Evolutionary conservation across 2,329 filamentous ascomycete genomes (phyloP), one percentile per base, ranked within the genome.

Genomic region (Cyphellophora attinorum): DNA sequence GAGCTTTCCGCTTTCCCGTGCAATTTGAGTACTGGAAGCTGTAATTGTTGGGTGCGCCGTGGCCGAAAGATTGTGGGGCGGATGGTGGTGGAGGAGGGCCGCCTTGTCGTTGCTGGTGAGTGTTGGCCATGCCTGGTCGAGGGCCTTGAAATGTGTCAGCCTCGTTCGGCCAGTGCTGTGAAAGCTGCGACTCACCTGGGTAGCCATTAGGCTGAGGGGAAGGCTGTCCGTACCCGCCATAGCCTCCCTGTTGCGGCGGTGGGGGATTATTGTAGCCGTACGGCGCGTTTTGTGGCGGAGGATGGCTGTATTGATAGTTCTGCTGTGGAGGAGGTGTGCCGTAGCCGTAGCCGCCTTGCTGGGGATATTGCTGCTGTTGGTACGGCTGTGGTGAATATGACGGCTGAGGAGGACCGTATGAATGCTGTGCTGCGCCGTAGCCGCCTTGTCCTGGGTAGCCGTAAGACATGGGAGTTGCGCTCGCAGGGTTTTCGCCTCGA

Each of bases 1-100:
- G 65, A 4, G 88, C 89, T 64, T 95, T 95, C 55, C 88, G 71
- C 50, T 79, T 76, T 29, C 88, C 89, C 4, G 82, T 93, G 57
- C 88, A 96, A 47, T 81, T 81, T 30, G 86, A 94, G 60, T 95
- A 95, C 59, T 89, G 83, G 60, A 88, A 96, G 29, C 70, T 76
- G 59, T 94, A 94, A 50, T 71, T 72, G 44, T 76, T 70, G 12
- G 86, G 86, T 11, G 88, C 86, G 38, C 85, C 86, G 41, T 78
- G 69, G 37, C 86, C 84, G 52, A 91, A 91, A 42, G 72, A 67
- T 55, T 88, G 82, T 44, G 79, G 69, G 35, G 71, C 64, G 38
- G 67, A 56, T 12, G 81, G 80, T 5, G 83, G 83, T 33, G 79
- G 73, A 2, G 77, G 69, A 33, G 83, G 82, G 45, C 57, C 57